Base-by-base conservation (phyloP, 1,139 yeast species). In the Yamadazyma spencermartinsiae region DNA sequence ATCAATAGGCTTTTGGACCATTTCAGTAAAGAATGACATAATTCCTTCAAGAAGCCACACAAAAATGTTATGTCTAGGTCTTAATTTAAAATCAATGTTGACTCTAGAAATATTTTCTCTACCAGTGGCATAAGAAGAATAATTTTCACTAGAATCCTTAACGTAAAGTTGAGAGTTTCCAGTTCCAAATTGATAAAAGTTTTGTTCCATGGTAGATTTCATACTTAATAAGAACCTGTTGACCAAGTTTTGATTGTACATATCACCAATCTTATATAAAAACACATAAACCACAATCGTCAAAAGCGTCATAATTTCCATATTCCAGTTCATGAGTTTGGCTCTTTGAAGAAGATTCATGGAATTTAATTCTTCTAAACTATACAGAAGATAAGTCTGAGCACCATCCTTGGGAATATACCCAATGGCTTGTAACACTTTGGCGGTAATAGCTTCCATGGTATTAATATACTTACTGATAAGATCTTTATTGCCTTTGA, bases 91-190 rank as follows among this genome's bases (percentile, higher is more conserved):
- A 48, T 74, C 79, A 40, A 84, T 72, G 41, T 76, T 65, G 42
- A 88, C 68, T 45, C 77, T 74, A 46, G 79, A 80, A 48, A 92
- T 75, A 60, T 86, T 84, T 46, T 79, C 69, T 60, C 98, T 81
- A 46, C 98, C 98, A 41, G 95, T 76, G 33, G 97, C 96, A 60
- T 87, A 92, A 34, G 88, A 72, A 13, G 92, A 70, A 61, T 65
- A 89, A 43, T 78, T 73, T 55, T 86, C 85, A 33, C 85, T 71
- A 38, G 83, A 79, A 58, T 88, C 96, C 56, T 80, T 76, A 47
- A 82, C 68, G 52, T 72, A 74, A 49, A 78, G 65, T 36, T 65
- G 62, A 33, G 69, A 67, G 34, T 66, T 48, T n/a, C 69, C 60
- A 34, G 81, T 81, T 41, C 98, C 98, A 45, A 82, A 92, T 58